Conservation (phyloP, 2,329 filamentous ascomycete genomes). For the Tolypocladium ovalisporum region DNA sequence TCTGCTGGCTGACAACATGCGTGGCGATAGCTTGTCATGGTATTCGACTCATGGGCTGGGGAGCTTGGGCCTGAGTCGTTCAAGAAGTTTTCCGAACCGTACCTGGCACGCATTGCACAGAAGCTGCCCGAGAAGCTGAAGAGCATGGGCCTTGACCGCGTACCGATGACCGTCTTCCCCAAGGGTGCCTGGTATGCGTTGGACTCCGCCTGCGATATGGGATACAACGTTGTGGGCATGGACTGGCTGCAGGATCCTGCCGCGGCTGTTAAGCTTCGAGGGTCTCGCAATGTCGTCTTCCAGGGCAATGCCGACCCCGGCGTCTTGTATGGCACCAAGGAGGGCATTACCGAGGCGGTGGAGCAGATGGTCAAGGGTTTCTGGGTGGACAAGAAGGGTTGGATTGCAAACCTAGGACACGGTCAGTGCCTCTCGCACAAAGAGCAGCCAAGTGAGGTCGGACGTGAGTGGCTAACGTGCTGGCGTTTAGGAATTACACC, state of each 20-base stretch:
- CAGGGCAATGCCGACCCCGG: constrained; percentile 97
- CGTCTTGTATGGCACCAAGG: constrained; percentile 74
- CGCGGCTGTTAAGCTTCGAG: constrained; percentile 70
- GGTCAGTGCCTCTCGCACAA: constrained; percentile 42
- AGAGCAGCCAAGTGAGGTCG: neutral
- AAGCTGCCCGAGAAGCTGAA: constrained; percentile 65
- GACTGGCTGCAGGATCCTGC: constrained; percentile 92
- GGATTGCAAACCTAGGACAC: constrained; percentile 95
- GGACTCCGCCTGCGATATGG: constrained; percentile 74
- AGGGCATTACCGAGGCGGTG: constrained; percentile 72
- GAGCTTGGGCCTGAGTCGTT: constrained; percentile 82
- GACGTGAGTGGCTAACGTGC: constrained; percentile 4
- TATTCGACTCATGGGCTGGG: constrained; percentile 97
- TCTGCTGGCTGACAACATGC: neutral
- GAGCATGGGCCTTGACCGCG: constrained; percentile 63
- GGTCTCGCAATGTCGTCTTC: constrained; percentile 62
- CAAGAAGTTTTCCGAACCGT: constrained; percentile 75
- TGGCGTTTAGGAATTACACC: constrained; percentile 67
- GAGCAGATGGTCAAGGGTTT: constrained; percentile 84
- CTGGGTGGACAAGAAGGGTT: constrained; percentile 68
- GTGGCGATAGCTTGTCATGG: constrained; percentile 62
- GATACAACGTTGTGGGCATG: constrained; percentile 87
- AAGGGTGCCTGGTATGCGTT: constrained; percentile 96
- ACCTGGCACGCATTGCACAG: constrained; percentile 71
- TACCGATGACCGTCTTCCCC: constrained; percentile 96